These are phyloP conservation scores for Buxus sempervirens DNA, from an alignment of 164 flowering plant genomes.

Conservation along the genomic window DNA sequence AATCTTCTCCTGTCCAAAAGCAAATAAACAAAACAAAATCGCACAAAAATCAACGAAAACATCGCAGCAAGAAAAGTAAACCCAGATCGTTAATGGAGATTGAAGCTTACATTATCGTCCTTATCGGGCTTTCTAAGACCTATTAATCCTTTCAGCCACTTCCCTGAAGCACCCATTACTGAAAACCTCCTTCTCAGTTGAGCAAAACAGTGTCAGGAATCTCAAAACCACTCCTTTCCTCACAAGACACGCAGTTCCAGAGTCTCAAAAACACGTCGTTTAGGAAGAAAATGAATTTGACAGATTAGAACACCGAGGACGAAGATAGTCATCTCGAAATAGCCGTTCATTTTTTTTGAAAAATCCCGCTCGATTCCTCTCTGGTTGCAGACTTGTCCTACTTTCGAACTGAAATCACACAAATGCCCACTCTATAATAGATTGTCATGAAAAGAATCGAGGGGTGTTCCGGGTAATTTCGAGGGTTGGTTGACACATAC, in stretches of 20 bases:
- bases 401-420: conserved; percentile 11
- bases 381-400: too few relatives aligned
- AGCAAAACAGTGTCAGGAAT: background rate
- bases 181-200: background rate
- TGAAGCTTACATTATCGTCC: conserved; percentile 43
- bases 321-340: too few relatives aligned
- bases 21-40: conserved; percentile 4
- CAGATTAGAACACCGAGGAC: too few relatives aligned
- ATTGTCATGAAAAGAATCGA: conserved; percentile 18
- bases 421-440: background rate
- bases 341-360: conserved; percentile 17
- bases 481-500: too few relatives aligned
- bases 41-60: conserved; percentile 2
- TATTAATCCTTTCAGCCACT: conserved; percentile 76
- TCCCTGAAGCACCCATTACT: conserved; percentile 79
- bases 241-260: background rate
- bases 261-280: background rate
- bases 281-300: too few relatives aligned
- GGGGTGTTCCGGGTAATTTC: too few relatives aligned
- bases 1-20: conserved; percentile 32
- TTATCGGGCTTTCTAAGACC: conserved; percentile 43
- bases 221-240: background rate
- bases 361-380: conserved; percentile 22
- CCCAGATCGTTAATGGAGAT: background rate
- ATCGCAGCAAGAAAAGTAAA: background rate